Conservation (phyloP, 345 rosid species). For the Iberis pinnata region DNA sequence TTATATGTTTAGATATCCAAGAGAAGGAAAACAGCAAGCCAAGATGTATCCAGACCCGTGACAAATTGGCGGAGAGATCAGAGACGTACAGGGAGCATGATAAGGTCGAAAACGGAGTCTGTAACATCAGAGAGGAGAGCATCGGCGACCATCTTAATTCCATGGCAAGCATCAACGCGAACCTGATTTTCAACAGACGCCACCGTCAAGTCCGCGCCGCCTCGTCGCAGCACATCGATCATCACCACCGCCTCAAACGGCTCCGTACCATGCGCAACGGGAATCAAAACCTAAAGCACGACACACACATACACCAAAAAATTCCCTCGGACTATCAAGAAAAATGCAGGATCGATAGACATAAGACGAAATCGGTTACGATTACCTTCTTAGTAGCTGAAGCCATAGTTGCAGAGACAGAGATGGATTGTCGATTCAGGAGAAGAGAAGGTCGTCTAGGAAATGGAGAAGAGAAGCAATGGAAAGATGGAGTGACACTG, state of each 20-base stretch:
- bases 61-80: constrained; percentile 15
- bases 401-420: constrained; percentile 46
- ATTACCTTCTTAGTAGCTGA: constrained; percentile 48
- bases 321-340: not conserved
- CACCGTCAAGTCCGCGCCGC: constrained; percentile 78
- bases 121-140: constrained; percentile 48
- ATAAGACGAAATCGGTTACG: not conserved
- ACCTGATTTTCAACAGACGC: constrained; percentile 69
- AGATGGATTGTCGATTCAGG: constrained; percentile 29
- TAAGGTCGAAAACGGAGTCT: constrained; percentile 56
- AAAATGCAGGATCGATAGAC: constrained; percentile 20
- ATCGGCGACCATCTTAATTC: constrained; percentile 72
- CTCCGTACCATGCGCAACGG: constrained; percentile 85
- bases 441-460: constrained; percentile 19
- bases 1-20: too few relatives aligned
- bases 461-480: constrained; percentile 5
- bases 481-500: constrained; percentile 4
- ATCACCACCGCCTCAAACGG: constrained; percentile 90
- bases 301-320: not conserved
- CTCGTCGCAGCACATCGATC: constrained; percentile 71
- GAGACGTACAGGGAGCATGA: constrained; percentile 60
- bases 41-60: not conserved
- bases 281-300: constrained; percentile 67
- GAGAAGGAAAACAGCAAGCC: not conserved
- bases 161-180: constrained; percentile 66